These are phyloP conservation scores for Tremellales sp. DNA, from an alignment of 1,284 basidiomycete genomes.

Conservation along the genomic window DNA sequence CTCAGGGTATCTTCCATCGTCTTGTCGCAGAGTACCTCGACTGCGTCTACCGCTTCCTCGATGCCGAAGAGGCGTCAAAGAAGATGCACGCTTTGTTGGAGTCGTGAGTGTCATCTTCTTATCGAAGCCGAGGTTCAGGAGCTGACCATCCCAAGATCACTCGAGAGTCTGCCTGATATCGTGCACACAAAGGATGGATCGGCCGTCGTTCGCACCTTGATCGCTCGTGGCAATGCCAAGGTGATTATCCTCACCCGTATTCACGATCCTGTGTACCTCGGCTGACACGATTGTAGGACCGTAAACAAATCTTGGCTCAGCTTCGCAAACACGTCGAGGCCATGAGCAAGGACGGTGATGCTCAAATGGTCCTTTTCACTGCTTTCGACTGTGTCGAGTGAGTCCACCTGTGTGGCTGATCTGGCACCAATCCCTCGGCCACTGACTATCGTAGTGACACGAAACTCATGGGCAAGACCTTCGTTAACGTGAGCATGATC, in stretches of 20 bases:
- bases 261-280: too few relatives aligned
- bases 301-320: slow-evolving; percentile 80
- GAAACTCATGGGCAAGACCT: slow-evolving; percentile 72
- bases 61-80: slow-evolving; percentile 38
- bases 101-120: slow-evolving; percentile 20
- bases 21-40: slow-evolving; percentile 52
- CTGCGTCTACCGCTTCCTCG: slow-evolving; percentile 43
- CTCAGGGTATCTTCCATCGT: slow-evolving; percentile 78
- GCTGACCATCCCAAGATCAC: slow-evolving; percentile 56
- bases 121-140: background rate
- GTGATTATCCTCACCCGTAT: slow-evolving; percentile 51
- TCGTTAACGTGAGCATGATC: slow-evolving; percentile 59
- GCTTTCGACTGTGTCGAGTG: slow-evolving; percentile 82
- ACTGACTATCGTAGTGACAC: slow-evolving; percentile 63
- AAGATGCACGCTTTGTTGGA: slow-evolving; percentile 48
- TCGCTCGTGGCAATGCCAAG: slow-evolving; percentile 74
- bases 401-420: slow-evolving; percentile 27
- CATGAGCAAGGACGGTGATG: slow-evolving; percentile 79
- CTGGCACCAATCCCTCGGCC: background rate
- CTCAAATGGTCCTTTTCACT: slow-evolving; percentile 80
- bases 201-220: slow-evolving; percentile 73
- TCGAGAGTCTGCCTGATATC: slow-evolving; percentile 80
- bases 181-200: slow-evolving; percentile 88
- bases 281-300: slow-evolving; percentile 58
- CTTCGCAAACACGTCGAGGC: slow-evolving; percentile 79